These are phyloP conservation scores for Balakata baccata DNA, from an alignment of 345 rosid species.

Conservation along the genomic window DNA sequence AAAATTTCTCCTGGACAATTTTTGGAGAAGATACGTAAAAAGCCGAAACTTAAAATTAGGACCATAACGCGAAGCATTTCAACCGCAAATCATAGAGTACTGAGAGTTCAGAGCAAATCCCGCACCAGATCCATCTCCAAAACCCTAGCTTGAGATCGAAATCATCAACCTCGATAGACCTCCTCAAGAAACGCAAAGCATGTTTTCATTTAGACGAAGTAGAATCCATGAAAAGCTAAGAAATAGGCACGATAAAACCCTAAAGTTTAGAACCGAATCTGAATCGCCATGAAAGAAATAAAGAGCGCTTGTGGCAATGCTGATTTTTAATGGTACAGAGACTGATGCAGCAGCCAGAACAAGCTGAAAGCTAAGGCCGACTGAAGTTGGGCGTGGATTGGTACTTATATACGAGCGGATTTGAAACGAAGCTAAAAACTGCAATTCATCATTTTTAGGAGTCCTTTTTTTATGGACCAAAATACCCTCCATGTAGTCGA, in stretches of 20 bases:
- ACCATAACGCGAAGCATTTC: background rate
- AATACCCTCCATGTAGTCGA: background rate
- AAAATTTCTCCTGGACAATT: background rate
- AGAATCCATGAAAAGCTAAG: background rate
- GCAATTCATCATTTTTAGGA: background rate
- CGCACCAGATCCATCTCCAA: conserved; percentile 47
- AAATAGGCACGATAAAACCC: background rate
- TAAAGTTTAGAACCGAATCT: background rate
- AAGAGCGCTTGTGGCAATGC: background rate
- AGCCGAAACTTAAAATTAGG: background rate
- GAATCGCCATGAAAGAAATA: background rate
- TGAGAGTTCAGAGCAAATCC: background rate
- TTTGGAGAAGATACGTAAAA: background rate
- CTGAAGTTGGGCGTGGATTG: background rate
- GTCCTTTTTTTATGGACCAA: conserved; percentile 4
- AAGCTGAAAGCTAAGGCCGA: background rate
- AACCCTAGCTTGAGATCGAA: conserved; percentile 32
- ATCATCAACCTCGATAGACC: conserved; percentile 12
- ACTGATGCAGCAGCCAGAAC: background rate
- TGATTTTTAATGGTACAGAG: conserved; percentile 8
- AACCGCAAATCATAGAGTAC: background rate
- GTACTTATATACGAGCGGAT: conserved; percentile 29
- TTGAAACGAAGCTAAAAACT: background rate
- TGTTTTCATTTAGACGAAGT: background rate
- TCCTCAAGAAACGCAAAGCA: background rate